phyloP scores from a whole-genome alignment of 129 eudicot genomes.

The Apium graveolens region DNA sequence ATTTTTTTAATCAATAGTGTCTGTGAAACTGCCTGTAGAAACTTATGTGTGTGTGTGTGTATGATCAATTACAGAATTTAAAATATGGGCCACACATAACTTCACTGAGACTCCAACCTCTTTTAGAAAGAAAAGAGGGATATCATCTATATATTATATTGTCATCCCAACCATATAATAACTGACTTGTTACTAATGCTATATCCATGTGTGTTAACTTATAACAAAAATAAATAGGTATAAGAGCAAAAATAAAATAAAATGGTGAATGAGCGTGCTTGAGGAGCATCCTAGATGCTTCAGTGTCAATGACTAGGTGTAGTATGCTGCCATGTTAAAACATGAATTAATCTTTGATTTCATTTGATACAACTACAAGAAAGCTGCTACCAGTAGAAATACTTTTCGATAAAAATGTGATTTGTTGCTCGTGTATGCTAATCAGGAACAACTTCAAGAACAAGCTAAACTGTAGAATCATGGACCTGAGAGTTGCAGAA shows the following conservation, averaged over 20 bases:
- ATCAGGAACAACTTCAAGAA: constrained; percentile 6
- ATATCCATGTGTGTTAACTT: neutral
- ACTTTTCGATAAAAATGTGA: neutral
- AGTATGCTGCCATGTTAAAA: neutral
- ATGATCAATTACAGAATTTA: neutral
- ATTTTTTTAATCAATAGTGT: too few species aligned
- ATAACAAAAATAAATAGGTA: neutral
- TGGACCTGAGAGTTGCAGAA: neutral
- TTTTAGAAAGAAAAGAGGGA: too few species aligned
- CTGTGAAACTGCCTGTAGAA: too few species aligned
- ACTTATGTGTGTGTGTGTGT: too few species aligned
- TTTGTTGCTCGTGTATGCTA: neutral
- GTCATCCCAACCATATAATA: neutral
- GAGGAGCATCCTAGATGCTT: neutral
- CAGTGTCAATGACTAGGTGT: neutral
- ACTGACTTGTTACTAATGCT: neutral
- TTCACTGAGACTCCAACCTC: too few species aligned
- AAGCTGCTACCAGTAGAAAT: neutral
- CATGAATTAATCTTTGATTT: neutral
- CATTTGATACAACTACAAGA: neutral
- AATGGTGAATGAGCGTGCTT: neutral
- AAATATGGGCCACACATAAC: too few species aligned
- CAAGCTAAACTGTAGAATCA: neutral
- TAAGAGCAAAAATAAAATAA: neutral
- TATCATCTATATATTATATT: too few species aligned